phyloP scores from a whole-genome alignment of 2,329 filamentous ascomycete species.

The Alternaria incomplexa region DNA sequence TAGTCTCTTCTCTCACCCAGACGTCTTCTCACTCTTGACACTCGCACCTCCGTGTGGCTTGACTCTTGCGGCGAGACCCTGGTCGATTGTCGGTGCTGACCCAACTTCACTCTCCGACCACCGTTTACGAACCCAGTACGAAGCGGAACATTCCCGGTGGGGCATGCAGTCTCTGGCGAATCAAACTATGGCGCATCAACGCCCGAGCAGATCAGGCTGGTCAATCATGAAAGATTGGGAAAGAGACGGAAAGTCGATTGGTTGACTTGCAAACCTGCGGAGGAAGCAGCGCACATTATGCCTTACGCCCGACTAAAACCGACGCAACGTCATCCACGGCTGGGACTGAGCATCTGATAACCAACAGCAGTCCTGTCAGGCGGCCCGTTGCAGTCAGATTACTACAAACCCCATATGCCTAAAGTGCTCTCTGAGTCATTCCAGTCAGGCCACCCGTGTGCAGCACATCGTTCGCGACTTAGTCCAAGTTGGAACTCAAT shows the following conservation, averaged over 20 bases:
- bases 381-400: background rate
- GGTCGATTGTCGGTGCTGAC: constrained; percentile 9
- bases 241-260: background rate
- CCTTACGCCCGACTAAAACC: background rate
- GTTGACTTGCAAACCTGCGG: background rate
- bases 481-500: background rate
- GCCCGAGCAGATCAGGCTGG: background rate
- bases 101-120: constrained; percentile 4
- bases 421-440: background rate
- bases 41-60: constrained; percentile 2
- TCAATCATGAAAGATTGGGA: background rate
- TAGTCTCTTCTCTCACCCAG: background rate
- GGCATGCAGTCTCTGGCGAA: background rate
- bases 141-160: background rate
- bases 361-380: background rate
- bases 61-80: constrained; percentile 11
- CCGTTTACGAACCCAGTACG: background rate
- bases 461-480: background rate
- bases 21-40: background rate
- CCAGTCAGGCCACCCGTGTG: background rate
- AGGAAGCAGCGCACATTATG: background rate
- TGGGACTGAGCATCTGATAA: background rate
- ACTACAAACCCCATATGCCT: background rate
- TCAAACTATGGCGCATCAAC: background rate
- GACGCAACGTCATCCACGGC: background rate